Conservation (phyloP, 2,329 filamentous ascomycete species). For the Exophiala lecanii-corni region DNA sequence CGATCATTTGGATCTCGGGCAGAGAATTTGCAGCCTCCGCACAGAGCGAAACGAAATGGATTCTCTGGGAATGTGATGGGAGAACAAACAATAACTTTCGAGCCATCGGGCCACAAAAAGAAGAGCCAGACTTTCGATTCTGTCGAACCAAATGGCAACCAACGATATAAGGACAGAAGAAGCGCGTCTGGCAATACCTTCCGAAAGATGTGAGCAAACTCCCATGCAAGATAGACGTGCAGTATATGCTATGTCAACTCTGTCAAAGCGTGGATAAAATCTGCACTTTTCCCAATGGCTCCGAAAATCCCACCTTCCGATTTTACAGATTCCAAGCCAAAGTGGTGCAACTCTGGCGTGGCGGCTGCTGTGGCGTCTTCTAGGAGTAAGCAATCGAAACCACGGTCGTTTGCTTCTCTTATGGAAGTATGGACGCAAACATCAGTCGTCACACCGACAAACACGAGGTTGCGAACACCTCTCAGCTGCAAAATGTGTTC, state of each 20-base stretch:
- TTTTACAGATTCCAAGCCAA: conserved; percentile 41
- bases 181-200: conserved; percentile 48
- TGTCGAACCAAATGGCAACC: conserved; percentile 25
- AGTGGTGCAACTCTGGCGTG: conserved; percentile 38
- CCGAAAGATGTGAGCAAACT: conserved; percentile 41
- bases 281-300: conserved; percentile 35
- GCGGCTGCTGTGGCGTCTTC: conserved; percentile 46
- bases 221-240: too few relatives aligned
- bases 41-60: conserved; percentile 28
- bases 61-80: conserved; percentile 37
- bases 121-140: conserved; percentile 13
- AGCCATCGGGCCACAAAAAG: conserved; percentile 44
- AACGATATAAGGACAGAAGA: conserved; percentile 38
- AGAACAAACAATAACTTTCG: conserved; percentile 58
- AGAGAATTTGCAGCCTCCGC: conserved; percentile 37
- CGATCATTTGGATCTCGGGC: conserved; percentile 57
- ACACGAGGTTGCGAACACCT: conserved; percentile 49
- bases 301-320: conserved; percentile 46
- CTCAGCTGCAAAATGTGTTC: conserved; percentile 48
- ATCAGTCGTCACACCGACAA: conserved; percentile 54
- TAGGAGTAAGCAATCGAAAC: conserved; percentile 50
- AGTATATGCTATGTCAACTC: too few relatives aligned
- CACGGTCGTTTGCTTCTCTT: conserved; percentile 52
- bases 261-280: conserved; percentile 31
- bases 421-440: conserved; percentile 54